Percentiles rank a stretch among this genome's conserved stretches.
phyloP scores from a whole-genome alignment of 2,329 filamentous ascomycete species.

The Mycogone perniciosa region DNA sequence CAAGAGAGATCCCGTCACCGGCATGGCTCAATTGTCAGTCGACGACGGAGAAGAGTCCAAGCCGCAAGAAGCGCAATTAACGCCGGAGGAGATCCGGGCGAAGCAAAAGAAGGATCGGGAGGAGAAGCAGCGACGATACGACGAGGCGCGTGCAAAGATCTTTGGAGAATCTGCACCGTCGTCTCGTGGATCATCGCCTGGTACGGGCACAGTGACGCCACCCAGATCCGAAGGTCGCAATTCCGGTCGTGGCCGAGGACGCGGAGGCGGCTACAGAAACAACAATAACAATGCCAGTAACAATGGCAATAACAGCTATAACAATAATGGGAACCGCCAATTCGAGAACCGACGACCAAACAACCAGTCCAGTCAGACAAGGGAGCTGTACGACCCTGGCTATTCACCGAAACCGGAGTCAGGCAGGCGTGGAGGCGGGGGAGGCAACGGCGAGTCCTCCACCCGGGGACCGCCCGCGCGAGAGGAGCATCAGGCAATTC shows the following conservation, averaged over 20 bases:
- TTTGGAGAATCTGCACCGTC: constrained; percentile 59
- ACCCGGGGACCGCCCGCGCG: constrained; percentile 38
- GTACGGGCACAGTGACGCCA: constrained; percentile 45
- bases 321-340: constrained; percentile 22
- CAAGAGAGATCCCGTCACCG: constrained; percentile 48
- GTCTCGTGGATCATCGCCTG: constrained; percentile 56
- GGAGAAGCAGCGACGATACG: constrained; percentile 85
- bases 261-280: constrained; percentile 30
- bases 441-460: constrained; percentile 15
- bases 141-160: constrained; percentile 80
- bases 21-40: constrained; percentile 39
- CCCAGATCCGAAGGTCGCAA: constrained; percentile 37
- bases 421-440: constrained; percentile 16
- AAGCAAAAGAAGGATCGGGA: constrained; percentile 75
- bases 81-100: constrained; percentile 68
- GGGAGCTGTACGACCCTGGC: constrained; percentile 72
- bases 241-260: constrained; percentile 39
- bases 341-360: constrained; percentile 23
- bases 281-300: constrained; percentile 17
- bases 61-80: constrained; percentile 55
- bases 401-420: constrained; percentile 60
- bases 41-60: constrained; percentile 59
- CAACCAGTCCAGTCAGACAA: constrained; percentile 26
- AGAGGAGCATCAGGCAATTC: constrained; percentile 63
- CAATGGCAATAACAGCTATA: constrained; percentile 16